These are phyloP conservation scores for Aurinia saxatilis DNA, from an alignment of 345 rosid species.

Conservation along the genomic window DNA sequence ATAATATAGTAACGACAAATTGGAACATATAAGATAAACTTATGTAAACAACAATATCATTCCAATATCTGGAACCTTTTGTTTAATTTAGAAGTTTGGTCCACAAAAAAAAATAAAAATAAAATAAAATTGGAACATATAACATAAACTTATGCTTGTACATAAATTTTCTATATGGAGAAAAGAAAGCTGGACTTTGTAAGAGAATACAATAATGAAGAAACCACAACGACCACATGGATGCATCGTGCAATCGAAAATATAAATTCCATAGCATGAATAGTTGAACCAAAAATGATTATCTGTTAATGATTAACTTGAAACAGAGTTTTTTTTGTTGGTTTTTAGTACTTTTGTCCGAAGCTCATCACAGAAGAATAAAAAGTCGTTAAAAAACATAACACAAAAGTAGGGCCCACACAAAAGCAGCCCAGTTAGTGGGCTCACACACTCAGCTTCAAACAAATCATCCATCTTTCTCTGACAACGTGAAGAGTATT, in stretches of 20 bases:
- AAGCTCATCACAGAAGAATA: too few relatives aligned
- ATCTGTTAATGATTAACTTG: too few relatives aligned
- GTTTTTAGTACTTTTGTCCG: too few relatives aligned
- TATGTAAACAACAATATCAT: too few relatives aligned
- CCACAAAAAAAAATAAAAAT: too few relatives aligned
- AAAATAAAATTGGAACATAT: too few relatives aligned
- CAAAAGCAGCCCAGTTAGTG: slow-evolving; percentile 12
- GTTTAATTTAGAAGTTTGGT: too few relatives aligned
- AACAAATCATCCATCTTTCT: background rate
- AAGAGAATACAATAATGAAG: background rate
- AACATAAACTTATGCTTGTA: too few relatives aligned
- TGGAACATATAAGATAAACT: too few relatives aligned
- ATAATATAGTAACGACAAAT: background rate
- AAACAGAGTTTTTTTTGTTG: too few relatives aligned
- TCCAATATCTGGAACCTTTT: too few relatives aligned
- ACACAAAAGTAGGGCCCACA: slow-evolving; percentile 2
- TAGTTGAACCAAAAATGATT: too few relatives aligned
- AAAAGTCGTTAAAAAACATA: background rate
- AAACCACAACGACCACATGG: background rate
- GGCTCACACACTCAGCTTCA: slow-evolving; percentile 10
- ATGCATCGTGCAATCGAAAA: background rate
- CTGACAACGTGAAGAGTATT: slow-evolving; percentile 11
- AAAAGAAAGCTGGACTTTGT: background rate
- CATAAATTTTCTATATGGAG: background rate
- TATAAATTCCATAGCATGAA: background rate